Evolutionary conservation across 306 rosid species (phyloP).

Genomic region (Hippophae tibetana): DNA sequence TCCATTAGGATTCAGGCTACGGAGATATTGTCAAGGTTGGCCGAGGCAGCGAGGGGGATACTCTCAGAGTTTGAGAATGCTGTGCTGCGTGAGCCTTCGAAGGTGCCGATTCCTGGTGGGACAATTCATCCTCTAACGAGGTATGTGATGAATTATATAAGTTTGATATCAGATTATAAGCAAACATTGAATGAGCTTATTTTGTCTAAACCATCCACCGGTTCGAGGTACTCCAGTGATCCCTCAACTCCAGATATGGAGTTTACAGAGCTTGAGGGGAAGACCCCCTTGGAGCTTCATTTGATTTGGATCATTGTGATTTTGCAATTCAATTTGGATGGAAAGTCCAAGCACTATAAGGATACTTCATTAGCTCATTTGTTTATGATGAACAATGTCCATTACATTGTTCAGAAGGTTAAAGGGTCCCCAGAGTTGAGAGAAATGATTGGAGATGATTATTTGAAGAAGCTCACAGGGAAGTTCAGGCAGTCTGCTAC

Average conservation of each 20-base stretch:
- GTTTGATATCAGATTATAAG: constrained; percentile 84
- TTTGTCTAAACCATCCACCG: constrained; percentile 83
- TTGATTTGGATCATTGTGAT: constrained; percentile 95
- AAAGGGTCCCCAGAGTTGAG: constrained; percentile 80
- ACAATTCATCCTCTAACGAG: constrained; percentile 94
- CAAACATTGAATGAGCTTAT: constrained; percentile 72
- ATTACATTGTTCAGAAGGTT: constrained; percentile 90
- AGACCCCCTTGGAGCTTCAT: constrained; percentile 72
- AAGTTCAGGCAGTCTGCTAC: constrained; percentile 83
- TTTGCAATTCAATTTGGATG: constrained; percentile 85
- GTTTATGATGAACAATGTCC: constrained; percentile 96
- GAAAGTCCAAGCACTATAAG: constrained; percentile 82
- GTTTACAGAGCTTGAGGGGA: constrained; percentile 70
- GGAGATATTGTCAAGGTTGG: constrained; percentile 80
- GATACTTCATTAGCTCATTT: constrained; percentile 64
- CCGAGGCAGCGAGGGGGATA: constrained; percentile 92
- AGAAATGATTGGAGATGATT: constrained; percentile 86
- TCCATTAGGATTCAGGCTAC: constrained; percentile 77
- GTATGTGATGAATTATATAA: constrained; percentile 93
- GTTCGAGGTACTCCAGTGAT: constrained; percentile 71
- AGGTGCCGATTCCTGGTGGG: constrained; percentile 87
- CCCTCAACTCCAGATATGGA: constrained; percentile 84
- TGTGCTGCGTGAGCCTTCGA: constrained; percentile 77
- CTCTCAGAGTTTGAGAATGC: constrained; percentile 92
- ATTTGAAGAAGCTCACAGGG: constrained; percentile 70